Evolutionary conservation across 192 early-diverging fungal species (phyloP).

Genomic region (Geosiphon pyriformis): DNA sequence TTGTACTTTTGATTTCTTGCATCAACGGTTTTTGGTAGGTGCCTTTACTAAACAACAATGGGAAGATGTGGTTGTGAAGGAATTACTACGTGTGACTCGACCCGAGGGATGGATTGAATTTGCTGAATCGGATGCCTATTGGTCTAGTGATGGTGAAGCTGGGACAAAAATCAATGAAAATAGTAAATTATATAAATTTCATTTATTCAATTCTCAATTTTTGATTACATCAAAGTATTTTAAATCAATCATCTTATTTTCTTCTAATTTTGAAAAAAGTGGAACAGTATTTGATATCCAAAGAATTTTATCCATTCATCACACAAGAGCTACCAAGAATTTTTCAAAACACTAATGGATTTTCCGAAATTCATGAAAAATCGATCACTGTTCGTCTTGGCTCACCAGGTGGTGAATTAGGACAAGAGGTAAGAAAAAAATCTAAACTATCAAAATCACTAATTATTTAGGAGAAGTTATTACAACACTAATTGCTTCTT

Average conservation of each 20-base stretch:
- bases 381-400: not conserved
- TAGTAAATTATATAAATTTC: not conserved
- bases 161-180: not conserved
- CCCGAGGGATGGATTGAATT: slow-evolving; percentile 50
- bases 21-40: slow-evolving; percentile 24
- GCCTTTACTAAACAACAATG: slow-evolving; percentile 37
- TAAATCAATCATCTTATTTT: not conserved
- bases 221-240: not conserved
- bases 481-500: too few relatives aligned
- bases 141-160: slow-evolving; percentile 25
- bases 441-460: too few relatives aligned
- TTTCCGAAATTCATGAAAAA: not conserved
- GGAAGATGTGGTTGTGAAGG: slow-evolving; percentile 28
- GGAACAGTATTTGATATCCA: not conserved
- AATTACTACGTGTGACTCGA: slow-evolving; percentile 43
- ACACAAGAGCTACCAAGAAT: not conserved
- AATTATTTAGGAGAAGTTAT: too few relatives aligned
- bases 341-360: not conserved
- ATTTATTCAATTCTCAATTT: too few relatives aligned
- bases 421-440: not conserved
- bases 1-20: slow-evolving; percentile 41
- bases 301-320: not conserved
- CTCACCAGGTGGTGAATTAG: not conserved
- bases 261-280: not conserved
- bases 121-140: slow-evolving; percentile 31